phyloP scores from a whole-genome alignment of 352 stramenopile genomes.

The Aphanomyces cochlioides region DNA sequence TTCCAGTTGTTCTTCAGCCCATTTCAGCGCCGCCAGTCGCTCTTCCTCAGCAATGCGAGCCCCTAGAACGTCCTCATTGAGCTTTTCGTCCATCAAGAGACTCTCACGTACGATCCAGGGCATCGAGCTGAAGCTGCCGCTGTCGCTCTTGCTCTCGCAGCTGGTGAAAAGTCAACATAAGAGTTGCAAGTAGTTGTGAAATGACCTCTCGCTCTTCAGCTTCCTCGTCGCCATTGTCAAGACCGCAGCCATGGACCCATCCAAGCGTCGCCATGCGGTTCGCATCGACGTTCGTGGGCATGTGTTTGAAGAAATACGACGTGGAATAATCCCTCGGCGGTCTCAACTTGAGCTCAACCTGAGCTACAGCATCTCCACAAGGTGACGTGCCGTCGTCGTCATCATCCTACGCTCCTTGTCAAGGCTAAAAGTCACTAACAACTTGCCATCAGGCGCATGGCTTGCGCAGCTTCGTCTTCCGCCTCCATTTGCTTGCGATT shows the following conservation, averaged over 20 bases:
- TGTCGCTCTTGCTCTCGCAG: constrained; percentile 11
- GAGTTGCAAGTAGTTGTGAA: too few relatives aligned
- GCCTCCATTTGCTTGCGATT: constrained; percentile 23
- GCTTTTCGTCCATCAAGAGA: not conserved
- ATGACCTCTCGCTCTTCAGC: constrained; percentile 11
- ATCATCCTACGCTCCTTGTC: not conserved
- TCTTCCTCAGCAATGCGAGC: constrained; percentile 25
- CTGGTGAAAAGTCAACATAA: not conserved
- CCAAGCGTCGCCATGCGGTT: not conserved
- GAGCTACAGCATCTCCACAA: too few relatives aligned
- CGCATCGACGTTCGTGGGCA: not conserved
- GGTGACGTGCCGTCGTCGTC: not conserved
- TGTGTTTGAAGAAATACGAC: constrained; percentile 20
- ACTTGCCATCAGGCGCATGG: constrained; percentile 11
- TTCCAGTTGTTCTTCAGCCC: constrained; percentile 11
- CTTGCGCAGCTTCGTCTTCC: constrained; percentile 1
- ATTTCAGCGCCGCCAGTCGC: constrained; percentile 7
- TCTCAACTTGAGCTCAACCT: too few relatives aligned
- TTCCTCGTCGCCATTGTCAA: constrained; percentile 27
- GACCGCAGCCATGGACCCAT: constrained; percentile 3
- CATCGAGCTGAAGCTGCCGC: constrained; percentile 14
- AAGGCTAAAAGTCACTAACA: too few relatives aligned
- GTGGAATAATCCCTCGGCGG: not conserved
- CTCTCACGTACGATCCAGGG: not conserved
- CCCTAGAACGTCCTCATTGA: not conserved